Evolutionary conservation across 208 protist genomes (phyloP).

Genomic region (Dictyostelium gargantuum): DNA sequence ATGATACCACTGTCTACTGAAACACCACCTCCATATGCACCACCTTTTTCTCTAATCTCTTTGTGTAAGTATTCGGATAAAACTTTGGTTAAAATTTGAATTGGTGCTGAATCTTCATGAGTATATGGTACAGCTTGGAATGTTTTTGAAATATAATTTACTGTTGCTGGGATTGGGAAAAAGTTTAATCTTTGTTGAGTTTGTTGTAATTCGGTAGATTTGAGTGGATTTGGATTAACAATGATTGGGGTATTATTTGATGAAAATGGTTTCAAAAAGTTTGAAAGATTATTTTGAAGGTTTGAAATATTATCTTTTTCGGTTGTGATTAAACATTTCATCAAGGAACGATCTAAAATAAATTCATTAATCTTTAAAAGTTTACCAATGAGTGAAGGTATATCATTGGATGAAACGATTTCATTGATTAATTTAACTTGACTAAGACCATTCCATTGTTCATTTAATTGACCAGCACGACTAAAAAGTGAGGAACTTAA

Average conservation of each 20-base stretch:
- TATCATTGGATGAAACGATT: not conserved
- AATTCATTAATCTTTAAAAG: slow-evolving; percentile 2
- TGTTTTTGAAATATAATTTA: slow-evolving; percentile 76
- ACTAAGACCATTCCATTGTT: slow-evolving; percentile 25
- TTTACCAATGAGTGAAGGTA: not conserved
- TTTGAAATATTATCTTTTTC: not conserved
- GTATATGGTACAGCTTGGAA: slow-evolving; percentile 63
- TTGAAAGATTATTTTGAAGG: not conserved
- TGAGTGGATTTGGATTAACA: not conserved
- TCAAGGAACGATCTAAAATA: not conserved
- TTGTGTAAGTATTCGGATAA: slow-evolving; percentile 71
- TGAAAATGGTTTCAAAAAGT: not conserved
- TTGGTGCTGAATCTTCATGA: slow-evolving; percentile 64
- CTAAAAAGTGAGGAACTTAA: not conserved
- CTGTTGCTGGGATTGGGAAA: slow-evolving; percentile 61
- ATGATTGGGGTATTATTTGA: not conserved
- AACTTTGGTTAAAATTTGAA: slow-evolving; percentile 64
- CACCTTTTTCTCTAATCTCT: slow-evolving; percentile 81
- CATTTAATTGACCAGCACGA: not conserved
- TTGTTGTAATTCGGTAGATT: not conserved
- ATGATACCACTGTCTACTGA: not conserved
- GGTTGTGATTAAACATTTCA: slow-evolving; percentile 10
- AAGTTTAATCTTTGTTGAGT: not conserved
- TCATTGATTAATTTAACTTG: slow-evolving; percentile 30
- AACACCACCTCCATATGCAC: slow-evolving; percentile 77